Evolutionary conservation across 2,329 filamentous ascomycete genomes (phyloP).

Genomic region (Calonectria henricotiae): DNA sequence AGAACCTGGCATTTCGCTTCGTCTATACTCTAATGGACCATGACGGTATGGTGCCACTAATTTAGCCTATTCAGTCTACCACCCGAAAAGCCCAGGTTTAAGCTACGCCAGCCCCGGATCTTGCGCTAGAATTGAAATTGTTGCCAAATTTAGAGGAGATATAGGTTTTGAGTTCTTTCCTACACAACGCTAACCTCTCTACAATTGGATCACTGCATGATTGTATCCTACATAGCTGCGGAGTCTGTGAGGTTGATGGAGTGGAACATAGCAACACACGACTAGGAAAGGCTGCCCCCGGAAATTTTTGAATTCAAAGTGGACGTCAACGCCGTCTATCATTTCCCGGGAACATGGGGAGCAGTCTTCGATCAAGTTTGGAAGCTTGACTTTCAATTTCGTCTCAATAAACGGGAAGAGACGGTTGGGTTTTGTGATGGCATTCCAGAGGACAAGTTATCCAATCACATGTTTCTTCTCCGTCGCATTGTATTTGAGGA

Average conservation of each 20-base stretch:
- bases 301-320: background rate
- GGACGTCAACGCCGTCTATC: background rate
- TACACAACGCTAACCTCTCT: constrained; percentile 34
- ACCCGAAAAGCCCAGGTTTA: no score
- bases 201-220: constrained; percentile 32
- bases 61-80: no score
- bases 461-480: background rate
- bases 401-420: background rate
- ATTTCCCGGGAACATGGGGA: constrained; percentile 42
- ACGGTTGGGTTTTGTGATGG: background rate
- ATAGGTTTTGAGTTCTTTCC: constrained; percentile 42
- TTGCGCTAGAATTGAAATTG: no score
- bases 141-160: no score
- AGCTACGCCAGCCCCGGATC: no score
- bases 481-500: background rate
- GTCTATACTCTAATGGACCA: no score
- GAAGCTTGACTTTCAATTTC: constrained; percentile 26
- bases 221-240: constrained; percentile 25
- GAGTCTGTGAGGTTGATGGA: fast-evolving
- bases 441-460: no score
- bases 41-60: no score
- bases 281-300: constrained; percentile 32
- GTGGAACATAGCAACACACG: constrained; percentile 14
- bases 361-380: constrained; percentile 45
- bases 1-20: no score